These are phyloP conservation scores for Botrytis porri DNA, from an alignment of 2,329 filamentous ascomycete species.

Conservation along the genomic window DNA sequence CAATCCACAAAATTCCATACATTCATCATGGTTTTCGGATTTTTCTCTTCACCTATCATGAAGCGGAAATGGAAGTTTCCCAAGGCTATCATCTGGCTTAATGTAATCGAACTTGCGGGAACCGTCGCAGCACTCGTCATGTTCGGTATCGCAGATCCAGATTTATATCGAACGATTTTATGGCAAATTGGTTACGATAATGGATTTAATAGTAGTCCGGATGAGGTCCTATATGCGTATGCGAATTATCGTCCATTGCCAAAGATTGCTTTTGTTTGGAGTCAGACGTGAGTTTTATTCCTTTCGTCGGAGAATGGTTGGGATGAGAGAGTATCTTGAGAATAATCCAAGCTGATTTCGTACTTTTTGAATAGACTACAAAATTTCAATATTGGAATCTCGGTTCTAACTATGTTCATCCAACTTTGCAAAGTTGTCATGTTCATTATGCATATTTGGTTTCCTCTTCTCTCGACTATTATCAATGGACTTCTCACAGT, in stretches of 20 bases:
- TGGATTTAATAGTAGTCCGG: constrained; percentile 72
- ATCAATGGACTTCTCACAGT: constrained; percentile 56
- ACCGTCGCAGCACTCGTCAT: constrained; percentile 65
- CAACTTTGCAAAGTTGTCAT: constrained; percentile 67
- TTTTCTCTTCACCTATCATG: constrained; percentile 15
- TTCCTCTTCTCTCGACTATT: constrained; percentile 60
- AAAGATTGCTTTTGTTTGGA: constrained; percentile 68
- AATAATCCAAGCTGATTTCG: constrained; percentile 19
- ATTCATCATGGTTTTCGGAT: constrained; percentile 13
- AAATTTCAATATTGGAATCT: constrained; percentile 72
- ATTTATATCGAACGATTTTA: constrained; percentile 67
- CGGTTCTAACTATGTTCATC: constrained; percentile 72
- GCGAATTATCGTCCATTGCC: constrained; percentile 66
- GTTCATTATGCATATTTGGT: constrained; percentile 69
- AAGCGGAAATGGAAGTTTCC: constrained; percentile 46
- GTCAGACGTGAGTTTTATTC: constrained; percentile 57
- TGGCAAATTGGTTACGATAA: constrained; percentile 71
- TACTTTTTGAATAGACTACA: constrained; percentile 55
- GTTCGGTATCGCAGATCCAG: constrained; percentile 70
- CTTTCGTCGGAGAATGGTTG: neutral
- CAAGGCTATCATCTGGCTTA: constrained; percentile 49
- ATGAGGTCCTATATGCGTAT: constrained; percentile 66
- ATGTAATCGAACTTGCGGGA: constrained; percentile 63
- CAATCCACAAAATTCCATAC: neutral
- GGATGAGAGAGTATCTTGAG: neutral